Evolutionary conservation across 768 basidiomycete species (phyloP).

Genomic region (Fomitopsis serialis): DNA sequence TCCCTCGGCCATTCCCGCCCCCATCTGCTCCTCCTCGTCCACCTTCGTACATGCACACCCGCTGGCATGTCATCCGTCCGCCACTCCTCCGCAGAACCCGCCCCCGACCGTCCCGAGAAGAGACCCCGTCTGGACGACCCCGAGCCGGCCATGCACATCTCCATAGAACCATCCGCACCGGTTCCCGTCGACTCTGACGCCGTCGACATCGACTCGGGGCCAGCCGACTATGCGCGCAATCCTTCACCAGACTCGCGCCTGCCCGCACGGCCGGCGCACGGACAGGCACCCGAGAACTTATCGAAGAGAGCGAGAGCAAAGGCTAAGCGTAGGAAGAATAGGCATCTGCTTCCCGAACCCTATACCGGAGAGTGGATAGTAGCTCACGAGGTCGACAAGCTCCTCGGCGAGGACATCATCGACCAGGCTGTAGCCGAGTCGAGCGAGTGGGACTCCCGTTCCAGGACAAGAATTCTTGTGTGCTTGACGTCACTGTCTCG

Average conservation of each 20-base stretch:
- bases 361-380: slow-evolving; percentile 74
- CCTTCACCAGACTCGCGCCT: too few relatives aligned
- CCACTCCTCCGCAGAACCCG: slow-evolving; percentile 6
- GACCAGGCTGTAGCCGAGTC: slow-evolving; percentile 43
- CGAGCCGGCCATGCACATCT: slow-evolving; percentile 3
- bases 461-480: slow-evolving; percentile 38
- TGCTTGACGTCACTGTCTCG: slow-evolving; percentile 59
- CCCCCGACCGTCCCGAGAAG: slow-evolving; percentile 20
- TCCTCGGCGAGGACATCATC: slow-evolving; percentile 60
- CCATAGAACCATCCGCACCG: background rate
- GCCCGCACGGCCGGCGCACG: too few relatives aligned
- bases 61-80: slow-evolving; percentile 3
- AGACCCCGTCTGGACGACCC: slow-evolving; percentile 21
- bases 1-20: background rate
- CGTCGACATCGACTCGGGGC: too few relatives aligned
- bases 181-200: too few relatives aligned
- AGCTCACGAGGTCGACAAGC: slow-evolving; percentile 59
- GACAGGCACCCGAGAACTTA: too few relatives aligned
- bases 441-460: slow-evolving; percentile 58
- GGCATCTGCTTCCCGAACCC: slow-evolving; percentile 53
- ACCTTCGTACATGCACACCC: background rate
- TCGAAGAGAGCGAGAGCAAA: slow-evolving; percentile 25
- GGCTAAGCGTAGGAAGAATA: slow-evolving; percentile 24
- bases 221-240: too few relatives aligned
- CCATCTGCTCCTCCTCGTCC: background rate